Evolutionary conservation across 179 eudicot species (phyloP), one percentile per base, ranked within the genome.

Genomic region (Dionaea muscipula): DNA sequence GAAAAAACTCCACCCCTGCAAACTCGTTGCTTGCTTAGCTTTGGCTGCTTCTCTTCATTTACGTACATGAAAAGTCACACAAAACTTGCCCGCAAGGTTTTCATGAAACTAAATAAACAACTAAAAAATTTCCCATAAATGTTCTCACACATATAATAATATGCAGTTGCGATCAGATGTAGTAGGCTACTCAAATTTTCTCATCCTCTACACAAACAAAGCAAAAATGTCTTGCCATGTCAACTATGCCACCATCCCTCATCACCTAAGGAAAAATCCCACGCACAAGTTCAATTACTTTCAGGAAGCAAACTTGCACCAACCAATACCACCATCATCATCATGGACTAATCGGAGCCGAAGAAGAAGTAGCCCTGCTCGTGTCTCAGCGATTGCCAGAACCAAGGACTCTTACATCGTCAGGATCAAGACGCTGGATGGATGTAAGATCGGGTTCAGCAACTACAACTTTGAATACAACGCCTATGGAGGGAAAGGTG

Each of bases 391-490:
- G 1, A 25, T 21, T 20, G 3, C 26, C 16, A 47, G 12, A 47
- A 10, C 24, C 5, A 12, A 47, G 13, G 51, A 19, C 20, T 20
- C 24, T 47, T 40, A 47, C 21, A 54, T 19, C 11, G 63, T 85
- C 16, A 69, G 54, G 47, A 74, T 85, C 68, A 60, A 67, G 71
- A 80, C 81, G 9, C 58, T 76, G 26, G 77, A 72, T 49, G 68
- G 64, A 18, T 78, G 95, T 73, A 66, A 69, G 59, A 75, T 82
- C 35, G 71, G 81, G 10, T 78, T 85, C 26, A 70, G 81, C 2
- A 57, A 76, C 24, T 76, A 72, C n/a, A 77, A 67, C 59, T 76
- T 85, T n/a, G 67, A 58, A 18, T 80, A 85, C 67, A 72, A 78
- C 28, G 84, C 79, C 1, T 25, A 62, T 54, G 83, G 85, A 26